These are phyloP conservation scores for Komagataella kurtzmanii DNA, from an alignment of 805 yeast species.

Conservation along the genomic window DNA sequence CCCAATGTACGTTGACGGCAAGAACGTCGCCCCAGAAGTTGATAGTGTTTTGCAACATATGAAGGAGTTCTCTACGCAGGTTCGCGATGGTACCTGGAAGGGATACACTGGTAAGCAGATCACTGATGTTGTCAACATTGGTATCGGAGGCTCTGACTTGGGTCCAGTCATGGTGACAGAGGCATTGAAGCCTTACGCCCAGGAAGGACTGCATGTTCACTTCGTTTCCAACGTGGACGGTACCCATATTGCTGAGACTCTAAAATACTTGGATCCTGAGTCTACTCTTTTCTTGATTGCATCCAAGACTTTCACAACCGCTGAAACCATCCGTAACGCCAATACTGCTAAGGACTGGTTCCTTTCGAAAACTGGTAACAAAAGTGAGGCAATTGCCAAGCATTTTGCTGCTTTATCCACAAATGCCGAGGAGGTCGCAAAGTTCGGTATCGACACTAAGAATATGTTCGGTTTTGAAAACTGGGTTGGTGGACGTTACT, in stretches of 20 bases:
- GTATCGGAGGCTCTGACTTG: constrained; percentile 97
- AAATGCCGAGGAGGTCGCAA: constrained; percentile 78
- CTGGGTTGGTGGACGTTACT: constrained; percentile 99
- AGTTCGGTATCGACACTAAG: constrained; percentile 93
- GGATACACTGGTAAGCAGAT: constrained; percentile 94
- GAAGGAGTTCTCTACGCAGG: constrained; percentile 85
- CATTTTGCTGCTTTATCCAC: constrained; percentile 97
- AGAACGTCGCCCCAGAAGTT: constrained; percentile 83
- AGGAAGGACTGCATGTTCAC: constrained; percentile 65
- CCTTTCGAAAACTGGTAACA: constrained; percentile 49
- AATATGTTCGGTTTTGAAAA: constrained; percentile 97
- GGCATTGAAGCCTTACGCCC: constrained; percentile 83
- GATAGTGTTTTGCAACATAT: constrained; percentile 86
- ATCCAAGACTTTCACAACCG: constrained; percentile 97
- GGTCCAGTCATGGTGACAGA: constrained; percentile 99
- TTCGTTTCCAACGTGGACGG: constrained; percentile 98
- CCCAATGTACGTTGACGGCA: constrained; percentile 82
- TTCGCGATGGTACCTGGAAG: constrained; percentile 90
- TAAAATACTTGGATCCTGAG: constrained; percentile 71
- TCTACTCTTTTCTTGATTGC: constrained; percentile 89
- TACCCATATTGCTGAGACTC: constrained; percentile 87
- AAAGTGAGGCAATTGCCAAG: constrained; percentile 70
- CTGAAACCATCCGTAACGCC: constrained; percentile 95
- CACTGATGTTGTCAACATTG: constrained; percentile 91
- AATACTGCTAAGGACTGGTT: constrained; percentile 94